Percentiles rank a stretch among this genome's conserved stretches.
phyloP scores from a whole-genome alignment of 805 yeast species.

The Wickerhamomyces pijperi region DNA sequence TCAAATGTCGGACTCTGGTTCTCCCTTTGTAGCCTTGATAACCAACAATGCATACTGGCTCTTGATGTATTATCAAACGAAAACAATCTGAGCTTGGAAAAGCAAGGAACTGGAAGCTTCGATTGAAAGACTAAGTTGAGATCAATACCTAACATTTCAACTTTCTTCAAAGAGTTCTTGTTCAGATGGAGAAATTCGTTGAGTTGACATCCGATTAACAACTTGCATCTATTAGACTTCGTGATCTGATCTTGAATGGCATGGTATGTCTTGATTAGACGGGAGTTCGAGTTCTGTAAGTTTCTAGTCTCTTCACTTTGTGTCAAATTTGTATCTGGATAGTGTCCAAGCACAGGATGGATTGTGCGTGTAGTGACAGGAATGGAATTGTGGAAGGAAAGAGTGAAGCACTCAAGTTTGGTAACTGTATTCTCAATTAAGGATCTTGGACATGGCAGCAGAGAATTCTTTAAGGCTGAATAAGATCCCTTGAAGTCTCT shows the following conservation, averaged over 20 bases:
- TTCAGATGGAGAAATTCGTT: conserved; percentile 4
- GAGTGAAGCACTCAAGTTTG: conserved; percentile 5
- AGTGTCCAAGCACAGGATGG: conserved; percentile 8
- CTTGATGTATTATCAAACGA: conserved; percentile 17
- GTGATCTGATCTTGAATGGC: not conserved
- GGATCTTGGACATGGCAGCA: too few species aligned
- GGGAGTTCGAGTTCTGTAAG: not conserved
- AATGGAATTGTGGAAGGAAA: conserved; percentile 3
- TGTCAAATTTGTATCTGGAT: not conserved
- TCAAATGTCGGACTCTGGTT: conserved; percentile 6
- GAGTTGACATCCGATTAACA: conserved; percentile 2
- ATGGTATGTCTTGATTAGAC: not conserved
- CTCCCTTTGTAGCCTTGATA: conserved; percentile 8
- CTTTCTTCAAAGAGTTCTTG: conserved; percentile 1
- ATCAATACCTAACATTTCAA: conserved; percentile 15
- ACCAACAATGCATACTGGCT: conserved; percentile 11
- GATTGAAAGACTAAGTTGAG: conserved; percentile 7
- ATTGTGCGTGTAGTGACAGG: conserved; percentile 1
- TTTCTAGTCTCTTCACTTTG: not conserved
- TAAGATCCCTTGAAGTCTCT: not conserved
- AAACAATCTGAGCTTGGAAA: conserved; percentile 15
- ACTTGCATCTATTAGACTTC: not conserved
- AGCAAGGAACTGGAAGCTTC: conserved; percentile 1
- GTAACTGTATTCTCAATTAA: too few species aligned
- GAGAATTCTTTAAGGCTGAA: too few species aligned